Conservation (phyloP, 164 flowering plant species). For the Saururus chinensis region DNA sequence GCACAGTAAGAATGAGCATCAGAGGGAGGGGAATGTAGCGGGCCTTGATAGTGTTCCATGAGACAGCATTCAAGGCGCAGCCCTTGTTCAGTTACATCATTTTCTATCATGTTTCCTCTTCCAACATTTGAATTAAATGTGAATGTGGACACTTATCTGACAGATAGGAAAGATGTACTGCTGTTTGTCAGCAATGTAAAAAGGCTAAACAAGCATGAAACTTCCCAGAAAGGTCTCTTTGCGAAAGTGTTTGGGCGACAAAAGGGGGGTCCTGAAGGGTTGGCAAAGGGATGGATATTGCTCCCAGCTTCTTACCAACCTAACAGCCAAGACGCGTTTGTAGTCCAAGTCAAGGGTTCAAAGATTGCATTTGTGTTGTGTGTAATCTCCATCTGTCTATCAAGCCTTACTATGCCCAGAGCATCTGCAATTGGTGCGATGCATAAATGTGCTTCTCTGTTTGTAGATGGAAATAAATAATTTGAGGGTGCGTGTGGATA, state of each 20-base stretch:
- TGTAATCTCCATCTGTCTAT: background rate
- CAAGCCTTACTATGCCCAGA: background rate
- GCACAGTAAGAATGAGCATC: too few species aligned
- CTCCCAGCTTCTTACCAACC: background rate
- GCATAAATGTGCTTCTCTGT: background rate
- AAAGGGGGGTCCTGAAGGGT: background rate
- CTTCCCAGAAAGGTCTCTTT: background rate
- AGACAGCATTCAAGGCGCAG: background rate
- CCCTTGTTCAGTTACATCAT: background rate
- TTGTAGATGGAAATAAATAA: background rate
- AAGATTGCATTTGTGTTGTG: background rate
- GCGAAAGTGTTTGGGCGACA: constrained; percentile 1
- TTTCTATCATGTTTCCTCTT: constrained; percentile 2
- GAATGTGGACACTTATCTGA: background rate
- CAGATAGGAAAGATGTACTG: background rate
- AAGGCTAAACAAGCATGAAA: background rate
- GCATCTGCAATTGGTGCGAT: background rate
- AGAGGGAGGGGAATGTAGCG: too few species aligned
- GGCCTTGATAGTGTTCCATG: too few species aligned
- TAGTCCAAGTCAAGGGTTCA: background rate
- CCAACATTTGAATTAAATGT: constrained; percentile 2
- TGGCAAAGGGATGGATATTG: background rate
- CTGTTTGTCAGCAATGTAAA: background rate
- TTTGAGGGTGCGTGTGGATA: too few species aligned
- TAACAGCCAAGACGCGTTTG: background rate